Evolutionary conservation across 345 rosid genomes (phyloP).

Genomic region (Gossypium bickii): DNA sequence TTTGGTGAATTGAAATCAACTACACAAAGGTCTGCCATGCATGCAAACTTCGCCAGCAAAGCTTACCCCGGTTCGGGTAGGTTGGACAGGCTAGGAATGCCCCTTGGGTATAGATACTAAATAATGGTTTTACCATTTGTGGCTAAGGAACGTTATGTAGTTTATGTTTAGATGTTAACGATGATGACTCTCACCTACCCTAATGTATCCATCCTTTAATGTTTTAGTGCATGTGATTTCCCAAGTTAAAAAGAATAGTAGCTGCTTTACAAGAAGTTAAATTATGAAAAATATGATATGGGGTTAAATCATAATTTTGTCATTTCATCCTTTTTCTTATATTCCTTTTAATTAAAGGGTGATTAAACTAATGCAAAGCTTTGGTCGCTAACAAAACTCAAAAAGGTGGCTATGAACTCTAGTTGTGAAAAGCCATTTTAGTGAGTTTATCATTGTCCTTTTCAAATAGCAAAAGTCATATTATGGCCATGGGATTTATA

Average conservation of each 20-base stretch:
- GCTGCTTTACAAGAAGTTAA: not conserved
- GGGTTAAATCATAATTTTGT: not conserved
- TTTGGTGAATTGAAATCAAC: conserved; percentile 43
- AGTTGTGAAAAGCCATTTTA: not conserved
- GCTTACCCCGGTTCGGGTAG: conserved; percentile 97
- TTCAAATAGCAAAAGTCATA: not conserved
- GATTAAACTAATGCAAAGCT: not conserved
- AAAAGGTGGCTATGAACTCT: not conserved
- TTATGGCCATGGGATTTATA: not conserved
- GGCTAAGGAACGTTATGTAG: not conserved
- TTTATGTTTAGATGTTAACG: not conserved
- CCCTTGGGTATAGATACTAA: conserved; percentile 40
- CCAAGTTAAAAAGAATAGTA: not conserved
- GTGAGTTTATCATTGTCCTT: not conserved
- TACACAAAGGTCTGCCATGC: conserved; percentile 48
- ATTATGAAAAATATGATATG: not conserved
- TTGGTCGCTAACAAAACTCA: not conserved
- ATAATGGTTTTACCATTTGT: not conserved
- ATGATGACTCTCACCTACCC: not conserved
- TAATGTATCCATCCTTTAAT: conserved; percentile 1
- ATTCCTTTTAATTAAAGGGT: not conserved
- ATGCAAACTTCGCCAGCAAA: conserved; percentile 55
- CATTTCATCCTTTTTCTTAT: not conserved
- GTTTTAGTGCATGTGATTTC: conserved; percentile 10
- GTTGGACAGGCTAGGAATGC: conserved; percentile 85